Conservation (phyloP, 1,284 basidiomycete genomes). For the Naganishia sp. region DNA sequence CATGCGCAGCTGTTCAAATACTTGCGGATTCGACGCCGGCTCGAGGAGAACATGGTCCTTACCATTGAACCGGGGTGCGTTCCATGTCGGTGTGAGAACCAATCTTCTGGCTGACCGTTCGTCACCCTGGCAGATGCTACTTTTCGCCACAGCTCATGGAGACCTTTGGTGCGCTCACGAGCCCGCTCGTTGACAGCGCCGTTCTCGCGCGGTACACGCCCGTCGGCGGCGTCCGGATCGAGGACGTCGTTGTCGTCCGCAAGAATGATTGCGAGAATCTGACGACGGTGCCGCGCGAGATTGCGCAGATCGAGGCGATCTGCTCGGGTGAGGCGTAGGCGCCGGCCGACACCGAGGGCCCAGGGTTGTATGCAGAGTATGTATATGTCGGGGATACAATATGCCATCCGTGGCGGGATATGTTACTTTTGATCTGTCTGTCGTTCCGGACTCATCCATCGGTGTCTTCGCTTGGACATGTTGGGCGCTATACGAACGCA, state of each 20-base stretch:
- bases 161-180: slow-evolving; percentile 60
- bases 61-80: slow-evolving; percentile 71
- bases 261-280: slow-evolving; percentile 69
- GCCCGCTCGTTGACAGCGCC: slow-evolving; percentile 68
- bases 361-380: background rate
- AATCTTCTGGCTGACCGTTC: no score
- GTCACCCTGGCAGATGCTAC: slow-evolving; percentile 57
- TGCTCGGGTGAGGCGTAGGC: slow-evolving; percentile 61
- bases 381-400: slow-evolving; percentile 8
- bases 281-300: slow-evolving; percentile 75
- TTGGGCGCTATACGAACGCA: slow-evolving; percentile 29
- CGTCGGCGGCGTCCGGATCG: slow-evolving; percentile 85
- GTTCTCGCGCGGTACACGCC: slow-evolving; percentile 70
- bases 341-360: background rate
- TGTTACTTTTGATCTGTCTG: slow-evolving; percentile 31
- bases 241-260: slow-evolving; percentile 79
- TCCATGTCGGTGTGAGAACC: no score
- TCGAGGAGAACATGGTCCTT: slow-evolving; percentile 78
- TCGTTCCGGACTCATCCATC: slow-evolving; percentile 35
- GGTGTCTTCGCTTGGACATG: slow-evolving; percentile 32
- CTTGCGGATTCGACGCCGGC: slow-evolving; percentile 69
- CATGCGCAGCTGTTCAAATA: slow-evolving; percentile 72
- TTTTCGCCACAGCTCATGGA: slow-evolving; percentile 76
- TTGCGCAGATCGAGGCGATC: slow-evolving; percentile 72
- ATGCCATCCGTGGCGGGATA: background rate